These are phyloP conservation scores for Xylaria sp. DNA, from an alignment of 2,329 filamentous ascomycete genomes.

Conservation along the genomic window DNA sequence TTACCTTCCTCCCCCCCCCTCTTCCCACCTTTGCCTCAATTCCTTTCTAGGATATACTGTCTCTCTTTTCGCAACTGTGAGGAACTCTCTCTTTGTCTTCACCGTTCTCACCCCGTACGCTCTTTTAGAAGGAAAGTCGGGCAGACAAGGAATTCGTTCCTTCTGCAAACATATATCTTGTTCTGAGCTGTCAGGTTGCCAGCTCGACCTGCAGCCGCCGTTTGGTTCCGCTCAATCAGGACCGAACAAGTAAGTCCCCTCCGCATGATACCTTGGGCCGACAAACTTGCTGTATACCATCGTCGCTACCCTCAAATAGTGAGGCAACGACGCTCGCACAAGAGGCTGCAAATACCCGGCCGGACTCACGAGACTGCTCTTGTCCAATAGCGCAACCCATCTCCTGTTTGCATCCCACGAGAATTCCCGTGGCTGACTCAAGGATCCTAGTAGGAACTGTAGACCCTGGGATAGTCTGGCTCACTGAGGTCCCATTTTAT, in stretches of 20 bases:
- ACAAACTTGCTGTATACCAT: conserved; percentile 28
- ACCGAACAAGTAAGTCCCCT: conserved; percentile 39
- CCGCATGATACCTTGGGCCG: conserved; percentile 33
- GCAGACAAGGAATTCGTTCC: conserved; percentile 40
- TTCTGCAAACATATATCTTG: conserved; percentile 46
- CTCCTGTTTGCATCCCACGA: conserved; percentile 34
- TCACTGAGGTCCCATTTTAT: conserved; percentile 11
- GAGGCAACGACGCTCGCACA: conserved; percentile 37
- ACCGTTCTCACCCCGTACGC: conserved; percentile 36
- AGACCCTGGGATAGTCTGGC: conserved; percentile 21
- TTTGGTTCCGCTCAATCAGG: conserved; percentile 35
- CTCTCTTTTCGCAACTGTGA: conserved; percentile 36
- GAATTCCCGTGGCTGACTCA: conserved; percentile 30
- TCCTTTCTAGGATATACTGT: conserved; percentile 30
- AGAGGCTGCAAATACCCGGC: conserved; percentile 39
- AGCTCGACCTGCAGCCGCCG: conserved; percentile 37
- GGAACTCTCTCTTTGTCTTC: conserved; percentile 45
- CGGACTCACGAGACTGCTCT: conserved; percentile 35
- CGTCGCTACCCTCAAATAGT: conserved; percentile 33
- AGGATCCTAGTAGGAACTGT: conserved; percentile 19
- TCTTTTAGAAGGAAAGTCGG: conserved; percentile 37
- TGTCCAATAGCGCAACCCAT: conserved; percentile 37
- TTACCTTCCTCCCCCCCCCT: conserved; percentile 29
- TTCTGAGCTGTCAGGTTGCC: conserved; percentile 40
- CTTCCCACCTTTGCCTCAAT: conserved; percentile 28